Evolutionary conservation across 192 early-diverging fungal genomes (phyloP), one percentile per base, ranked within the genome.

Genomic region (Entophlyctis luteolus): DNA sequence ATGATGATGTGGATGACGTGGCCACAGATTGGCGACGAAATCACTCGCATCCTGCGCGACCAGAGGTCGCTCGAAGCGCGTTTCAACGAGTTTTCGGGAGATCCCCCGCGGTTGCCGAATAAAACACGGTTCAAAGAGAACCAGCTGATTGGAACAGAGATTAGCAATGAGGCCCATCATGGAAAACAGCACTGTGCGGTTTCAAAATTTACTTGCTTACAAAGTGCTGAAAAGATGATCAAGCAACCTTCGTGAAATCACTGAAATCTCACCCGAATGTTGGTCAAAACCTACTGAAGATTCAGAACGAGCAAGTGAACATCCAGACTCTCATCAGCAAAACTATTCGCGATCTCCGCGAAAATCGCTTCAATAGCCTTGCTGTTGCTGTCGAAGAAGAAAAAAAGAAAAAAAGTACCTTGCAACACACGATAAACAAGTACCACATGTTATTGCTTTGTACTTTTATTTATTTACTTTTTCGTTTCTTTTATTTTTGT

Each of bases 361-460:
- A 81, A 16, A 50, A 71, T 28, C 59, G 73, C 14, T 85, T 86
- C 63, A 70, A 80, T 8, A 77, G 75, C 25, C 59, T 86, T 5
- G 53, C 79, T 20, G 55, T 25, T 32, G 80, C 81, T 2, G 84
- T 86, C 0, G 77, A 84, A 31, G 84, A 86, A 49, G 84, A 84
- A 55, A 75, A 85, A 55, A 59, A 65, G 48, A 84, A 85, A 46
- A 74, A 78, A 22, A 86, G 82, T 52, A 81, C 77, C n/a, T 70
- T 84, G 20, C 76, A 85, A 47, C 72, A 81, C 52, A 86, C 82
- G 4, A 82, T 86, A 53, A 77, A 83, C 45, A 50, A 72, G 84
- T 82, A 55, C 50, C 45, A 10, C 18, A 16, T n/a, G n/a, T n/a
- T n/a, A n/a, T n/a, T 47, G 39, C 18, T 22, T 4, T 14, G 48